Base-by-base conservation (phyloP, 2,329 filamentous ascomycete species). In the Ophiostoma sp. region DNA sequence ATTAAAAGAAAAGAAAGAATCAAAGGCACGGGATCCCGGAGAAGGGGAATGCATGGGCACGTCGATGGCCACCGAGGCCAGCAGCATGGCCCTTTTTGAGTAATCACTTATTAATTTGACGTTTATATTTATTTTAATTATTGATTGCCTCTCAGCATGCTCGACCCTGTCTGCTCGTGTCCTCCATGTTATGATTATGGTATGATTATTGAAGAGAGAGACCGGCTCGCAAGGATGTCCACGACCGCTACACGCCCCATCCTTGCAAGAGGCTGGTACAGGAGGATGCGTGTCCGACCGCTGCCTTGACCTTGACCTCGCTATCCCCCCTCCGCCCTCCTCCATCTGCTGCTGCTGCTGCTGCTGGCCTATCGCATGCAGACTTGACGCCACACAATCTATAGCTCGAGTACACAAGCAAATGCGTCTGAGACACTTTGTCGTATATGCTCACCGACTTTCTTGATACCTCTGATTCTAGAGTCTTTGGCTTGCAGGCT, bases 331-430 rank as follows among this genome's bases (percentile, higher is more conserved):
- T 48, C 13, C 17, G 4, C 44, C 6, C n/a, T 57, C n/a, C 17
- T n/a, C n/a, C 7, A 1, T 15, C 20, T 15, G 7, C 44, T 20
- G 44, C 44, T 31, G 27, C 27, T 48, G 44, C 20, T 15, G 6
- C 4, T n/a, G 17, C 54, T 5, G 57, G 31, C 60, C 52, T 57
- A 57, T 57, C 52, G 52, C 10, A 8, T 57, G n/a, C 52, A 27
- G 52, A 57, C 52, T 57, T n/a, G 52, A 27, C n/a, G 52, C 52
- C 27, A 8, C 52, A 57, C 52, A 57, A 27, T 57, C 7, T 57
- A 27, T 57, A 57, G 31, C 52, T 23, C 23, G 52, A 57, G 52
- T 31, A 57, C 52, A 57, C 52, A 57, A 57, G 52, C n/a, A 57
- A 57, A 23, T 57, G 23, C 52, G 52, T 27, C 52, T 27, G 52